Evolutionary conservation across 73 alveolate species (phyloP), one percentile per base, ranked within the genome.

Genomic region (Paramecium biaurelia): DNA sequence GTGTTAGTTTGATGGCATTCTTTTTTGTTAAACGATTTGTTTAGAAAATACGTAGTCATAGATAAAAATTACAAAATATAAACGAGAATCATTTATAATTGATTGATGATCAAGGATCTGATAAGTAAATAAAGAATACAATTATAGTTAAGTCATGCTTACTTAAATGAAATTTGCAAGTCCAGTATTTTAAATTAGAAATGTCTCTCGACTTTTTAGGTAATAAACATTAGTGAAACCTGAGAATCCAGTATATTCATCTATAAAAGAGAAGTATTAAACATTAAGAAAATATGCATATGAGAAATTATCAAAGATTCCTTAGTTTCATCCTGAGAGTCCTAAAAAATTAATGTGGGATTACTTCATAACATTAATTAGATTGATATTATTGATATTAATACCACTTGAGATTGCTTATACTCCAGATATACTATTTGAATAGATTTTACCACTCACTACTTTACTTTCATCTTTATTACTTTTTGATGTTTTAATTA

Each of bases 111-210:
- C 12, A 74, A 12, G 87, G 63, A 14, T 34, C 63, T 74, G 87
- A 74, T 41, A 37, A 34, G 87, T 74, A 74, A 74, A 67, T 74
- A 10, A 28, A 34, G 3, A 34, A 32, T 47, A 14, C 49, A 26
- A 30, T 14, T 1, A 23, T 63, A 63, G 67, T 37, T 20, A 41
- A 14, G 87, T 37, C 7, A 74, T 37, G 57, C 24, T 74, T 30
- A 74, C 87, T 11, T n/a, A 37, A 34, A 74, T 37, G 57, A 74
- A 74, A 74, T 41, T 74, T 63, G 84, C 84, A 8, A 74, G 87
- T 74, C 87, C 57, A 14, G 20, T 74, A 74, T 74, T 74, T 37
- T n/a, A 74, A 34, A 41, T 74, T 34, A 12, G 58, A 9, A 63
- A 63, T 63, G 84, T 63, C 21, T 63, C 84, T 14, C 49, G 84